These are phyloP conservation scores for Ceratocystis eucalypticola DNA, from an alignment of 2,329 filamentous ascomycete genomes.

Conservation along the genomic window DNA sequence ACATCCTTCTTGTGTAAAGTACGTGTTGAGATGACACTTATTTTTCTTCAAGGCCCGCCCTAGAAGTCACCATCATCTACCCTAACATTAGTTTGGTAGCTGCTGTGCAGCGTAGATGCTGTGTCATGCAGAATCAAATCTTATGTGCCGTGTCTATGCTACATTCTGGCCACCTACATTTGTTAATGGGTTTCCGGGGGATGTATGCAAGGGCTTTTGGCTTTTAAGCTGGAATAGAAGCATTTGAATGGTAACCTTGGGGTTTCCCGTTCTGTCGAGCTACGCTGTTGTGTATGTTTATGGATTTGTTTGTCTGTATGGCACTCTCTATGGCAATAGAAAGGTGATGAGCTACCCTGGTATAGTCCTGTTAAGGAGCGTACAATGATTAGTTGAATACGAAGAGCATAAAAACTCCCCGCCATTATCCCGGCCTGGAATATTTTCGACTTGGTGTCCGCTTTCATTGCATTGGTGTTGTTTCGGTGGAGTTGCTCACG, in stretches of 20 bases:
- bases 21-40: not conserved
- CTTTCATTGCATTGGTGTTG: no score
- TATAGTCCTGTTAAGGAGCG: not conserved
- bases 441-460: no score
- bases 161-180: not conserved
- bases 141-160: not conserved
- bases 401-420: no score
- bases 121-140: constrained; percentile 6
- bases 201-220: constrained; percentile 3
- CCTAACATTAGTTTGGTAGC: not conserved
- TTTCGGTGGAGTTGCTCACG: not conserved
- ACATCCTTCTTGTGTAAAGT: not conserved
- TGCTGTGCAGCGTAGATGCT: not conserved
- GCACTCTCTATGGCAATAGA: no score
- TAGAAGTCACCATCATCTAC: not conserved
- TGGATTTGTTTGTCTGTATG: not conserved
- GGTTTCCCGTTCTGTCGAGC: not conserved
- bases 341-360: no score
- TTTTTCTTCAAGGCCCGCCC: not conserved
- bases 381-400: not conserved
- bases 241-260: not conserved
- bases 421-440: no score
- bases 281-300: not conserved
- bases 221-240: not conserved
- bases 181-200: not conserved